Evolutionary conservation across 768 basidiomycete species (phyloP).

Genomic region (Naganishia kalamii): DNA sequence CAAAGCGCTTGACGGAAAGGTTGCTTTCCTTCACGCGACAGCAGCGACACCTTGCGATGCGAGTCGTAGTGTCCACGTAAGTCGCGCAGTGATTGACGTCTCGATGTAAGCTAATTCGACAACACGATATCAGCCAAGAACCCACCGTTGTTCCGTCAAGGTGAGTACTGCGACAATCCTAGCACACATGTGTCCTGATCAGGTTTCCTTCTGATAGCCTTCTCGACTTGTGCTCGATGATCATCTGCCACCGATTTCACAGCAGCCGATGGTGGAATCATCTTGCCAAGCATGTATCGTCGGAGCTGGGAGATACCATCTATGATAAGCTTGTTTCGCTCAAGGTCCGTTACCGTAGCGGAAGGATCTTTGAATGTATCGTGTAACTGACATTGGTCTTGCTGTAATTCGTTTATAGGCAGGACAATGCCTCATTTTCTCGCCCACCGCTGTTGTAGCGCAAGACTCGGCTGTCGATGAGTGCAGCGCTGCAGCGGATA

Average conservation of each 20-base stretch:
- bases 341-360: too few relatives aligned
- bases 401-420: too few relatives aligned
- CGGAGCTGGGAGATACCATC: conserved; percentile 10
- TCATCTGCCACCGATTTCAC: conserved; percentile 23
- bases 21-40: conserved; percentile 19
- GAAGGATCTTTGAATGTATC: too few relatives aligned
- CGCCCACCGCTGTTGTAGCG: too few relatives aligned
- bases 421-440: too few relatives aligned
- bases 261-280: conserved; percentile 20
- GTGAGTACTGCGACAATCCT: background rate
- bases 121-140: conserved; percentile 1
- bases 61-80: conserved; percentile 20
- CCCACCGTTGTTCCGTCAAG: conserved; percentile 23
- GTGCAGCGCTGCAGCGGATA: too few relatives aligned
- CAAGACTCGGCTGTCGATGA: too few relatives aligned
- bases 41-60: conserved; percentile 21
- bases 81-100: too few relatives aligned
- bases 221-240: conserved; percentile 20
- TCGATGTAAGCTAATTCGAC: too few relatives aligned
- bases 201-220: background rate
- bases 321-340: conserved; percentile 21
- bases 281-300: conserved; percentile 14
- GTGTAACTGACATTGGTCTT: too few relatives aligned
- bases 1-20: conserved; percentile 20
- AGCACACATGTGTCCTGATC: background rate